phyloP scores from a whole-genome alignment of 257 asterid species.

The Gentiana macrophylla region DNA sequence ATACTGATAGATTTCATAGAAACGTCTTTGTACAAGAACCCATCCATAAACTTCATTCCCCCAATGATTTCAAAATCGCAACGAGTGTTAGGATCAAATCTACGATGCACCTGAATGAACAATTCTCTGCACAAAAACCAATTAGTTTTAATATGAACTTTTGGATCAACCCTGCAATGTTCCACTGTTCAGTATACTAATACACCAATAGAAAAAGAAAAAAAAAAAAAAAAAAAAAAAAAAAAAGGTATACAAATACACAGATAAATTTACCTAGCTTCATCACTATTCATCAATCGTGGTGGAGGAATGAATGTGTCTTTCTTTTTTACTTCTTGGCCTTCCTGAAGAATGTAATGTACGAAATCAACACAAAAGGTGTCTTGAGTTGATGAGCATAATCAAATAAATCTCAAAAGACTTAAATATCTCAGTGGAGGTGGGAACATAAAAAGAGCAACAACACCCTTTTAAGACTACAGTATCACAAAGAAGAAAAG shows the following conservation, averaged over 20 bases:
- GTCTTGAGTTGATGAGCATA: no score
- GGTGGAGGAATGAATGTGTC: conserved; percentile 83
- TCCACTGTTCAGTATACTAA: neutral
- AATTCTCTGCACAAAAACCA: conserved; percentile 47
- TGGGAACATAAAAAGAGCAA: no score
- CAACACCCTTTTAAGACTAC: no score
- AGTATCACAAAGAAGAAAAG: no score
- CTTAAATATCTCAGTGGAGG: no score
- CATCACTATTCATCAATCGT: conserved; percentile 80
- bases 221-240: no score
- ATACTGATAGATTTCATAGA: conserved; percentile 82
- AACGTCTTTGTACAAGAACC: conserved; percentile 71
- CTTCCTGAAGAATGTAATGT: conserved; percentile 53
- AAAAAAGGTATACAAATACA: no score
- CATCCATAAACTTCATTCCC: conserved; percentile 93
- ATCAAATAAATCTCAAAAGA: no score
- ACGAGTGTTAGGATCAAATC: conserved; percentile 65
- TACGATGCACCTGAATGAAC: conserved; percentile 74
- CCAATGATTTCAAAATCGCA: conserved; percentile 78
- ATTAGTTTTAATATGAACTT: conserved; percentile 3
- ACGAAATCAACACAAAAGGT: neutral
- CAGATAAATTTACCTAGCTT: conserved; percentile 49
- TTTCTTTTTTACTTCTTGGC: conserved; percentile 81
- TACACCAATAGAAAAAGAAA: no score
- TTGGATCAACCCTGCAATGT: neutral